These are phyloP conservation scores for Aureobasidium zeae DNA, from an alignment of 2,329 filamentous ascomycete species.

Conservation along the genomic window DNA sequence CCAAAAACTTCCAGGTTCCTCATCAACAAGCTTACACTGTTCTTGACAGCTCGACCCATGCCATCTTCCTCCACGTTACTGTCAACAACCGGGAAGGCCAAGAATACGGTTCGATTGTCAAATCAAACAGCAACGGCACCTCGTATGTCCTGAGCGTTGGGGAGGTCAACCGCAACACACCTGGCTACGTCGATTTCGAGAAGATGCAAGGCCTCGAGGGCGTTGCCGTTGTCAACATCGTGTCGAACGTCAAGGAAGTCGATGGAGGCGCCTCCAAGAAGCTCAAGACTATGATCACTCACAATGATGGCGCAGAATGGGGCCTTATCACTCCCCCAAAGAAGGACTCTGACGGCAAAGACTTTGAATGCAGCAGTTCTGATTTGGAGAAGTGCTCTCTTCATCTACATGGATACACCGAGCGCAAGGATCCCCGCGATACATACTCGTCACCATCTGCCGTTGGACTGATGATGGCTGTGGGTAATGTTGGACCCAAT, in stretches of 20 bases:
- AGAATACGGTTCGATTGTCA: slow-evolving; percentile 79
- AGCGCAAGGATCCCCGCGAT: slow-evolving; percentile 69
- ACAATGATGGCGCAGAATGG: slow-evolving; percentile 94
- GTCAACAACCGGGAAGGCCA: slow-evolving; percentile 56
- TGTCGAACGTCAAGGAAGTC: slow-evolving; percentile 61
- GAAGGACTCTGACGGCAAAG: slow-evolving; percentile 61
- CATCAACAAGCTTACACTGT: slow-evolving; percentile 83
- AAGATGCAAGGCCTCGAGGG: slow-evolving; percentile 90
- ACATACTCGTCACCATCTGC: slow-evolving; percentile 84
- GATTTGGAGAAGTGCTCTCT: slow-evolving; percentile 62
- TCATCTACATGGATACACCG: slow-evolving; percentile 92
- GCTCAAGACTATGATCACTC: slow-evolving; percentile 83
- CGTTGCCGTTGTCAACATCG: slow-evolving; percentile 76
- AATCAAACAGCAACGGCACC: slow-evolving; percentile 97
- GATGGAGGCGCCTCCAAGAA: slow-evolving; percentile 61
- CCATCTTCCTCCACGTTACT: slow-evolving; percentile 87
- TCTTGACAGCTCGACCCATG: slow-evolving; percentile 87
- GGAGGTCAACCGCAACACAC: slow-evolving; percentile 69
- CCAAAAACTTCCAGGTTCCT: slow-evolving; percentile 68
- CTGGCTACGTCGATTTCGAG: slow-evolving; percentile 86
- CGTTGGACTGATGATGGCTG: slow-evolving; percentile 80
- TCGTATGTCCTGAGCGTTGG: slow-evolving; percentile 79
- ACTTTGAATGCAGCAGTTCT: slow-evolving; percentile 57
- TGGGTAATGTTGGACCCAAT: slow-evolving; percentile 77
- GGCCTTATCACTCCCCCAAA: slow-evolving; percentile 61